Evolutionary conservation across 257 asterid genomes (phyloP).

Genomic region (Solanum gandarillasii): DNA sequence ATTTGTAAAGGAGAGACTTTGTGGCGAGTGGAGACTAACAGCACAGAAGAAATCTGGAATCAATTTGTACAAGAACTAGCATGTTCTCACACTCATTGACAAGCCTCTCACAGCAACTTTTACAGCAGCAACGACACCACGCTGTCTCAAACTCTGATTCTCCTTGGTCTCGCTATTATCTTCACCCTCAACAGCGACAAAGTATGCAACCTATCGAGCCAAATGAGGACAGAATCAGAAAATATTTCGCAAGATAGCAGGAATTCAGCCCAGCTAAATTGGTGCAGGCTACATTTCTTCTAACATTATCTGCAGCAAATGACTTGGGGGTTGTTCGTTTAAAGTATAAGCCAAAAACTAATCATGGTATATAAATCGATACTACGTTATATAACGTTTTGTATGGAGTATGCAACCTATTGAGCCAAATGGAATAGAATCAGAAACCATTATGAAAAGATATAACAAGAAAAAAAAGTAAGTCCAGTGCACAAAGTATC

Average conservation of each 20-base stretch:
- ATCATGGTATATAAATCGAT: no score
- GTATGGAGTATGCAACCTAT: background rate
- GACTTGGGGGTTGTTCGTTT: no score
- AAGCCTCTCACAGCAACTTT: constrained; percentile 79
- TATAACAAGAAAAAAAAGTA: background rate
- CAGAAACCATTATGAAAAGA: background rate
- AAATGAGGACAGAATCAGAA: background rate
- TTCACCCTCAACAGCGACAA: constrained; percentile 63
- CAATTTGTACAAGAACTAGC: constrained; percentile 8
- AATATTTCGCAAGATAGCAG: no score
- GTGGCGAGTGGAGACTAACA: background rate
- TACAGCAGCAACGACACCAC: constrained; percentile 70
- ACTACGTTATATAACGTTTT: no score
- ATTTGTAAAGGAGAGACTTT: background rate
- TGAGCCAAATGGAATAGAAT: background rate
- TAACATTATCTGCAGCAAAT: background rate
- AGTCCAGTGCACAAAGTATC: background rate
- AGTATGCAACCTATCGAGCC: constrained; percentile 62
- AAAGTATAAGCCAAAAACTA: no score
- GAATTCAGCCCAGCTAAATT: background rate
- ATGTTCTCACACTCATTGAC: constrained; percentile 52
- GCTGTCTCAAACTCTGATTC: constrained; percentile 37
- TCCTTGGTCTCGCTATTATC: constrained; percentile 22
- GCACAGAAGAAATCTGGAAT: background rate
- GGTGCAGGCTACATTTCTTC: background rate